Evolutionary conservation across 352 stramenopile species (phyloP), one percentile per base, ranked within the genome.

Genomic region (Thalassiosira oceanica): DNA sequence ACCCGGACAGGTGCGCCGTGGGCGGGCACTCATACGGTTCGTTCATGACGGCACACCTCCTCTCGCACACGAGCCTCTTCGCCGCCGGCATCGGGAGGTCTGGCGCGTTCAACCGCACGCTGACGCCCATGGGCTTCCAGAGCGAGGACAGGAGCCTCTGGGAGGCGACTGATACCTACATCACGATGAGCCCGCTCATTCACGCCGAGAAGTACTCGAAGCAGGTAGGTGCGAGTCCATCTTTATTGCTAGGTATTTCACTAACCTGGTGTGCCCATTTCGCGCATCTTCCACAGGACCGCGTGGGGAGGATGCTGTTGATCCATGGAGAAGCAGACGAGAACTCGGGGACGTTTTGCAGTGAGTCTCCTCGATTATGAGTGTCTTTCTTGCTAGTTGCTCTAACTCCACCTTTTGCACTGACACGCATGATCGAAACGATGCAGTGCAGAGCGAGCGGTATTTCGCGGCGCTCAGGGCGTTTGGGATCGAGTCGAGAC

Each of bases 91-190:
- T 78, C 33, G 58, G 58, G 5, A 50, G 67, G 44, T 78, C 67
- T 16, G 67, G 67, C 27, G 67, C 67, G 4, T 78, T 78, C 36
- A 78, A 78, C 27, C 49, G 67, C 18, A 78, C 67, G 28, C 60
- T 78, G 18, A 78, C 67, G 15, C 67, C 67, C 15, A 78, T 78
- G 67, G 71, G 58, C 37, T 78, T 78, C 56, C 67, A 78, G 58
- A 68, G 52, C 13, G 67, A 78, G 44, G 67, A 78, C 52, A 35
- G 67, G 36, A 60, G 35, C 2, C 71, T 78, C 21, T 78, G 67
- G 67, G 67, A 78, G 52, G 58, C 67, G 21, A 52, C 16, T 13
- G 58, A 78, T 35, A 68, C 46, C 1, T 78, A 78, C 46, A 78
- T 78, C n/a, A 78, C 44, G 2, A 78, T 78, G 67, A 62, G 43